Percentiles rank a stretch among this genome's conserved stretches.
Conservation (phyloP, 345 rosid genomes). For the Eucalyptus dawsonii region DNA sequence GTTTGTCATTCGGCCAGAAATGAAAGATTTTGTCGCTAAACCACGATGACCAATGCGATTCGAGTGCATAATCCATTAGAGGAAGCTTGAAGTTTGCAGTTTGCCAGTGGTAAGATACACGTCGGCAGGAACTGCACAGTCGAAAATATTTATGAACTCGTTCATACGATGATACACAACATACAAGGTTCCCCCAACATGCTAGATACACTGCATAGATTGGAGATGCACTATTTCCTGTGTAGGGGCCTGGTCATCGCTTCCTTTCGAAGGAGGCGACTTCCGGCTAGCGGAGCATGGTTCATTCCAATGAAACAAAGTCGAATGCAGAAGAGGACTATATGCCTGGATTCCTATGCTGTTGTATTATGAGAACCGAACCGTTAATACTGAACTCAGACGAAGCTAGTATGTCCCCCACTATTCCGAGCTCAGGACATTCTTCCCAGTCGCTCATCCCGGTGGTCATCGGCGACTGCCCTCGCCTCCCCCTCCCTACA, state of each 20-base stretch:
- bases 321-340: not conserved
- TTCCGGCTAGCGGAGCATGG: not conserved
- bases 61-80: not conserved
- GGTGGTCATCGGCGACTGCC: slow-evolving; percentile 26
- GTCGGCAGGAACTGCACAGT: not conserved
- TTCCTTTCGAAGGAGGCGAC: not conserved
- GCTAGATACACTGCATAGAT: not conserved
- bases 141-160: not conserved
- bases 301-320: not conserved
- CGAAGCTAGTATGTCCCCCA: slow-evolving; percentile 66
- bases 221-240: not conserved
- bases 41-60: not conserved
- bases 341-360: slow-evolving; percentile 27
- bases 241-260: not conserved
- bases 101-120: not conserved
- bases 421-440: slow-evolving; percentile 62
- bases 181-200: not conserved
- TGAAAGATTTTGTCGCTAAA: not conserved
- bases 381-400: slow-evolving; percentile 31
- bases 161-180: not conserved
- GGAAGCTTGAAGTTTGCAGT: not conserved
- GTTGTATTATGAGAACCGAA: slow-evolving; percentile 69
- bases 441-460: slow-evolving; percentile 92
- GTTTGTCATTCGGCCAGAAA: not conserved
- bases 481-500: slow-evolving; percentile 50